Evolutionary conservation across 331 rosid genomes (phyloP), one percentile per base, ranked within the genome.

Genomic region (Quercus tomentella): DNA sequence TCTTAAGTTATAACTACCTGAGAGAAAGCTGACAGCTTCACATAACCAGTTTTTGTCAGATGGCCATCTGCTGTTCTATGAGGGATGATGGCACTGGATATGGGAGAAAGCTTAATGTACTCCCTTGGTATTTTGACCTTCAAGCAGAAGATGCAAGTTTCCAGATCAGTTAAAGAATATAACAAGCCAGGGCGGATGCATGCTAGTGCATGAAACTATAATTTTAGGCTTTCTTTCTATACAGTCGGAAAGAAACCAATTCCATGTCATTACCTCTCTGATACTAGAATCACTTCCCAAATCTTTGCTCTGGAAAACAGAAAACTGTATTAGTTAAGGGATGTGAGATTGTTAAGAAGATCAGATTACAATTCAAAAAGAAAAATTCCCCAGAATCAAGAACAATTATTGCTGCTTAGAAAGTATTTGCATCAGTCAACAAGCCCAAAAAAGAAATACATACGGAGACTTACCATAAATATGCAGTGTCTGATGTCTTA

Each of bases 41-140:
- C 94, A 58, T 93, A 95, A 75, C 99, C 98, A 30, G 94, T 93
- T 86, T 95, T 95, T 43, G 89, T 83, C 22, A 88, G 69, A 56
- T 70, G 89, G 54, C 99, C 99, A 74, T 89, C 90, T 61, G 85
- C 88, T 56, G 92, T 85, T 87, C 79, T 88, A 73, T 93, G 98
- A 82, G 90, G 87, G 79, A 95, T 95, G 60, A 91, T 87, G 67
- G 97, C 89, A 70, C 93, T 91, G 51, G 97, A 89, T 80, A 95
- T 82, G 10, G 99, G 98, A 75, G 99, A 93, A 79, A 95, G 89
- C 86, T 88, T 93, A 65, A 95, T 95, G 82, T 83, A 82, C 80
- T 95, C 98, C 23, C 98, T 86, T 22, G 98, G 93, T 56, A 95
- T 75, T 79, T 91, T 90, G 83, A 95, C 92, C 98, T 95, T 84